These are phyloP conservation scores for Globisporangium radiosum DNA, from an alignment of 352 stramenopile genomes.

Conservation along the genomic window DNA sequence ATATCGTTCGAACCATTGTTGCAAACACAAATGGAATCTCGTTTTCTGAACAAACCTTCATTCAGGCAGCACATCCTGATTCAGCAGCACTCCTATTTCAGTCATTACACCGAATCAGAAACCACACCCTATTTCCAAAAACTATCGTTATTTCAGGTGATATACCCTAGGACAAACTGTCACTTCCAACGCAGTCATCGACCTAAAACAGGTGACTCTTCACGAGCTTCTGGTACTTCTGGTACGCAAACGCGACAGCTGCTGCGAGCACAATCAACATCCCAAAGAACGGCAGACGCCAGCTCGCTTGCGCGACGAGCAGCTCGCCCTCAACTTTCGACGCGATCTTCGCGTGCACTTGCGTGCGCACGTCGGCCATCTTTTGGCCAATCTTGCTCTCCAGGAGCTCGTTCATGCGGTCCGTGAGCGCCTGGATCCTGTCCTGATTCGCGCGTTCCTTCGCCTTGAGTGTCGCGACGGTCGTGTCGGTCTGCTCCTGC, in stretches of 20 bases:
- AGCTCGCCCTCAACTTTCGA: constrained; percentile 64
- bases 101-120: no score
- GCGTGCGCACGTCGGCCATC: constrained; percentile 44
- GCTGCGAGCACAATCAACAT: constrained; percentile 56
- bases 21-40: no score
- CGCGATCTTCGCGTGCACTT: constrained; percentile 67
- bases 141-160: no score
- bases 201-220: constrained; percentile 75
- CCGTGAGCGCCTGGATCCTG: constrained; percentile 64
- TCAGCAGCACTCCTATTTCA: no score
- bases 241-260: constrained; percentile 59
- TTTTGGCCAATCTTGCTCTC: constrained; percentile 71
- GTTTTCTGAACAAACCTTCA: no score
- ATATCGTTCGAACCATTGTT: no score
- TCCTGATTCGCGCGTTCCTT: constrained; percentile 66
- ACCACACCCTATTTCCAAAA: no score
- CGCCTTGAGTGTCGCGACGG: constrained; percentile 60
- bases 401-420: constrained; percentile 67
- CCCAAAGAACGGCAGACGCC: constrained; percentile 78
- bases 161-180: no score
- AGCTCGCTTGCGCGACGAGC: constrained; percentile 51
- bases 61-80: no score
- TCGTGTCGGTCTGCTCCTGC: constrained; percentile 72
- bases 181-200: no score
- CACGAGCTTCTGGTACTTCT: constrained; percentile 83